Evolutionary conservation across 1,139 yeast genomes (phyloP), one percentile per base, ranked within the genome.

Genomic region (Sugiyamaella japonica): DNA sequence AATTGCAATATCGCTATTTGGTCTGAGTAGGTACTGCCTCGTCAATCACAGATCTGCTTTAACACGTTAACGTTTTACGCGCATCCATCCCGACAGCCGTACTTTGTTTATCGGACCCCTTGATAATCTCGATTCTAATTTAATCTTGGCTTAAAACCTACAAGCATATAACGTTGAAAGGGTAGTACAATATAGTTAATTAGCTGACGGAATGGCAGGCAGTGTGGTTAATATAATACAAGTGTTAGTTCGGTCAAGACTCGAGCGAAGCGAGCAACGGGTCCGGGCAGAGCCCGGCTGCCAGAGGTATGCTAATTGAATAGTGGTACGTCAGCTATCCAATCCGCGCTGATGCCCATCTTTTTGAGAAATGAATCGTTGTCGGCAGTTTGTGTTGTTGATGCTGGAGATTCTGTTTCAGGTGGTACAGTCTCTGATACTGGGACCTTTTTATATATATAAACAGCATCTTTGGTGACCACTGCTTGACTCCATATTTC

Each of bases 391-490:
- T 12, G 39, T n/a, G 44, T 12, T 20, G 44, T 9, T 41, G 43
- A n/a, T 25, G 44, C 12, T 13, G 44, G 20, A 10, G 13, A 12
- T 16, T 3, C 25, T 20, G 25, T 20, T 20, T 20, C 25, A 20
- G 50, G n/a, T 20, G 41, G 32, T 9, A 17, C 7, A 4, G 25
- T 8, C 2, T 12, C n/a, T 29, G 28, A n/a, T 25, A 37, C 15
- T 12, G 54, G 48, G 6, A 66, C 62, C 57, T 69, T 70, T 51
- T 69, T 63, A 56, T 72, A 74, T 20, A 73, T 68, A 60, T 58
- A 71, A 15, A 73, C 60, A 10, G 61, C 54, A 31, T 70, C 69
- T 12, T 52, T 52, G 8, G 51, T 47, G 9, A 52, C 28, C 13
- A 60, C 32, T 3, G 64, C 66, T 1, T 23, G 28, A 25, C 20